Evolutionary conservation across 345 rosid species (phyloP).

Genomic region (Fremontodendron californicum): DNA sequence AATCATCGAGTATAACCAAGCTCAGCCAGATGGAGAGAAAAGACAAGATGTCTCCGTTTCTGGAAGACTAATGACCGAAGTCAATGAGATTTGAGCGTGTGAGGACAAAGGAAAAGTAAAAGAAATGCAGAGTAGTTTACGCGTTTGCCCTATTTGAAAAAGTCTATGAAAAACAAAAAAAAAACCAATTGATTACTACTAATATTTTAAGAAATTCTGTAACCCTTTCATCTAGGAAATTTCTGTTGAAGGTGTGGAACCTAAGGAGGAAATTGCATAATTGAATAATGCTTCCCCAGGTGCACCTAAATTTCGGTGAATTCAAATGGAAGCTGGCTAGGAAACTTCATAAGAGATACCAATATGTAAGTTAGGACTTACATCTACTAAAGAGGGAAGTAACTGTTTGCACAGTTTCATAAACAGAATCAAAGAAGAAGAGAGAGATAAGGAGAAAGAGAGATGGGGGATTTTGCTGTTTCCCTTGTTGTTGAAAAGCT

Average conservation of each 20-base stretch:
- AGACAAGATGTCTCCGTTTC: neutral
- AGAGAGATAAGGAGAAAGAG: too few relatives aligned
- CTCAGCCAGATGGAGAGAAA: neutral
- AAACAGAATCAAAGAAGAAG: neutral
- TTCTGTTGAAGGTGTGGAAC: neutral
- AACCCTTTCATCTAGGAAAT: neutral
- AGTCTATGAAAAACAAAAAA: neutral
- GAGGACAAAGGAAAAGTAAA: too few relatives aligned
- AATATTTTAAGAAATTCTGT: neutral
- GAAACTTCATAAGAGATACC: neutral
- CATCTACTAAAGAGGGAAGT: neutral
- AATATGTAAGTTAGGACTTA: neutral
- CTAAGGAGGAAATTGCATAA: neutral
- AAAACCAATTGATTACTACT: neutral
- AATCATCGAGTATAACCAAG: neutral
- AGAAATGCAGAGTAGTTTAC: neutral
- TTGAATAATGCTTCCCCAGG: neutral
- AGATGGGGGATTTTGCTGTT: conserved; percentile 9
- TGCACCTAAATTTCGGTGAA: neutral
- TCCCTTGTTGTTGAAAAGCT: conserved; percentile 7
- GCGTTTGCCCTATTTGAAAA: neutral
- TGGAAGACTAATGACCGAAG: neutral
- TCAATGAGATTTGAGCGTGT: neutral
- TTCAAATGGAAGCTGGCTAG: neutral
- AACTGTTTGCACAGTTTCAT: neutral